phyloP scores from a whole-genome alignment of 169 alveolate species.

The Eimeria praecox region DNA sequence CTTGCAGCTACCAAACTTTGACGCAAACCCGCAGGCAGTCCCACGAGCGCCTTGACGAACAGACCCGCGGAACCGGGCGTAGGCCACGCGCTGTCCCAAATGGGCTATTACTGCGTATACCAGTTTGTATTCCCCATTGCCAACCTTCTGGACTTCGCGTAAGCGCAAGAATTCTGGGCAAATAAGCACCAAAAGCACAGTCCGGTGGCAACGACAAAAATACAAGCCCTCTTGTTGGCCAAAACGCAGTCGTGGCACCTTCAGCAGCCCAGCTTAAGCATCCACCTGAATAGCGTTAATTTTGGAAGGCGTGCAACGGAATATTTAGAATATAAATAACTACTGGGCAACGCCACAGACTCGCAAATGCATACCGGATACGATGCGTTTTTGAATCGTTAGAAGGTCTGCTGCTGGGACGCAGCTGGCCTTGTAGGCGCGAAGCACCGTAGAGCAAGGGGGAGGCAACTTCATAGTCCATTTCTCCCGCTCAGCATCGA shows the following conservation, averaged over 20 bases:
- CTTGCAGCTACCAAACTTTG: conserved; percentile 47
- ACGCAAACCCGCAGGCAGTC: conserved; percentile 57
- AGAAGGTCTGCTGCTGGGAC: conserved; percentile 72
- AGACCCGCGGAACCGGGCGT: conserved; percentile 52
- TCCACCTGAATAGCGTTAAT: not conserved
- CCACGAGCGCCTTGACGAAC: conserved; percentile 65
- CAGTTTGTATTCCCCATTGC: not conserved
- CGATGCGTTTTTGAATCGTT: conserved; percentile 50
- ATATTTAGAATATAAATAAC: not conserved
- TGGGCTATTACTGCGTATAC: conserved; percentile 11
- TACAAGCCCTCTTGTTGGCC: not conserved
- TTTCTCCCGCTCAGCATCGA: conserved; percentile 1
- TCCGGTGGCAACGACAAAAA: not conserved
- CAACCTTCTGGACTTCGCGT: not conserved
- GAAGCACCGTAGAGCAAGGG: not conserved
- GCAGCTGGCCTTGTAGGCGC: conserved; percentile 26
- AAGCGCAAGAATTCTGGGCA: conserved; percentile 34
- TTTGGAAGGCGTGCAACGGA: not conserved
- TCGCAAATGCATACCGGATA: conserved; percentile 4
- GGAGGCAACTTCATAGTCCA: not conserved
- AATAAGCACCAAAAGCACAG: not conserved
- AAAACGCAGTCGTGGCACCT: not conserved
- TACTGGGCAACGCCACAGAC: not conserved
- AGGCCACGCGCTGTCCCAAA: conserved; percentile 68
- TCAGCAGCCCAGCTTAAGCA: not conserved